Conservation (phyloP, 768 basidiomycete genomes). For the Serendipita vermifera region DNA sequence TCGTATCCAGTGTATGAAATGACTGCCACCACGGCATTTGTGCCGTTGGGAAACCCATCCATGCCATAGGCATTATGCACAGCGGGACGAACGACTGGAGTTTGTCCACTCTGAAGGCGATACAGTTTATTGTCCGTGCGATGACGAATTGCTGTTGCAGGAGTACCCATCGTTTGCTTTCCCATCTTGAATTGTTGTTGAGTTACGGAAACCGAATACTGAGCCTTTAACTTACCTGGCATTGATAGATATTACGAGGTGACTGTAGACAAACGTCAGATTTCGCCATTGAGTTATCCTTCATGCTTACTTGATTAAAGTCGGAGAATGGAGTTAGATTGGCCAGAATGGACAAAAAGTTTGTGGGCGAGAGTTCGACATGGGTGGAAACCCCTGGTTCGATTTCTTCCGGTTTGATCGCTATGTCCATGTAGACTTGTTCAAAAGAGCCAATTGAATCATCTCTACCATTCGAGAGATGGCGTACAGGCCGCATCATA, state of each 20-base stretch:
- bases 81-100: constrained; percentile 81
- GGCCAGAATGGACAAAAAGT: constrained; percentile 90
- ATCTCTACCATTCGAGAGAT: constrained; percentile 66
- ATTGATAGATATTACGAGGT: constrained; percentile 87
- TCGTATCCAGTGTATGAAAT: constrained; percentile 99
- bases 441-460: constrained; percentile 95
- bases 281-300: constrained; percentile 18
- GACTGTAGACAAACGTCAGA: constrained; percentile 33
- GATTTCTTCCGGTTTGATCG: constrained; percentile 78
- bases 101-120: constrained; percentile 88
- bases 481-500: constrained; percentile 98
- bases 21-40: constrained; percentile 97
- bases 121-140: constrained; percentile 98
- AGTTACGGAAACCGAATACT: neutral
- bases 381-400: constrained; percentile 67
- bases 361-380: constrained; percentile 88
- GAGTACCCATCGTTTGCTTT: constrained; percentile 99
- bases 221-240: constrained; percentile 43
- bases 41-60: constrained; percentile 97
- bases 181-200: constrained; percentile 58
- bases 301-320: constrained; percentile 76
- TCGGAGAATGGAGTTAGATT: constrained; percentile 98
- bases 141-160: constrained; percentile 78
- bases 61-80: constrained; percentile 92
- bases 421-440: constrained; percentile 99